Conservation (phyloP, 1,284 basidiomycete species). For the Xanthoconium separans region DNA sequence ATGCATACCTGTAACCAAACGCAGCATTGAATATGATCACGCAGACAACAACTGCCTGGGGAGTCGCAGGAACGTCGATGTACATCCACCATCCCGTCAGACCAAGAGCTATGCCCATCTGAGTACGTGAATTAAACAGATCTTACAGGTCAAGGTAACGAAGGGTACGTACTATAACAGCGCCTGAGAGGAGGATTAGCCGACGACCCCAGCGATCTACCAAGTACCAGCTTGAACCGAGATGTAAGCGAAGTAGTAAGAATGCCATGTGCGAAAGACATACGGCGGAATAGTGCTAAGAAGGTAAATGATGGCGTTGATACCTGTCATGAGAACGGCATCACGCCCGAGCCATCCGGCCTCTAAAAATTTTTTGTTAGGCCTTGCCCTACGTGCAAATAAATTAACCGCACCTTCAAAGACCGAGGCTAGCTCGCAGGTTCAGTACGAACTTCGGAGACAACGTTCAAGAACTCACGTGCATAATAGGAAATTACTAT, state of each 20-base stretch:
- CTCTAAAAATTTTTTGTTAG: slow-evolving; percentile 47
- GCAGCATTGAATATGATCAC: slow-evolving; percentile 94
- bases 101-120: slow-evolving; percentile 81
- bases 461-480: slow-evolving; percentile 49
- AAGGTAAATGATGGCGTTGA: slow-evolving; percentile 88
- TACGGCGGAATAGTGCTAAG: slow-evolving; percentile 82
- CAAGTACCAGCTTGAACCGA: slow-evolving; percentile 79
- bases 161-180: slow-evolving; percentile 64
- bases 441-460: slow-evolving; percentile 13
- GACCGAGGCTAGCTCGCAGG: slow-evolving; percentile 55
- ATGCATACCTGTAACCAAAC: slow-evolving; percentile 77
- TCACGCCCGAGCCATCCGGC: slow-evolving; percentile 98
- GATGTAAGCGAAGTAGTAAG: slow-evolving; percentile 5
- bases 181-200: slow-evolving; percentile 88
- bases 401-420: slow-evolving; percentile 65
- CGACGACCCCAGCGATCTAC: slow-evolving; percentile 92
- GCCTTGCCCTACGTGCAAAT: background rate
- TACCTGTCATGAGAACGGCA: slow-evolving; percentile 96
- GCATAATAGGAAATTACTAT: slow-evolving; percentile 94
- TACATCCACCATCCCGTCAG: slow-evolving; percentile 92
- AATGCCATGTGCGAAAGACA: slow-evolving; percentile 31
- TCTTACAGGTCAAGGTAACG: slow-evolving; percentile 1
- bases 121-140: slow-evolving; percentile 2
- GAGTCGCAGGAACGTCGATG: slow-evolving; percentile 82
- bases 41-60: slow-evolving; percentile 87